A percentile compares a stretch with the other conserved stretches of the same genome.
phyloP scores from a whole-genome alignment of 805 yeast genomes.

The Zygosaccharomyces bisporus region DNA sequence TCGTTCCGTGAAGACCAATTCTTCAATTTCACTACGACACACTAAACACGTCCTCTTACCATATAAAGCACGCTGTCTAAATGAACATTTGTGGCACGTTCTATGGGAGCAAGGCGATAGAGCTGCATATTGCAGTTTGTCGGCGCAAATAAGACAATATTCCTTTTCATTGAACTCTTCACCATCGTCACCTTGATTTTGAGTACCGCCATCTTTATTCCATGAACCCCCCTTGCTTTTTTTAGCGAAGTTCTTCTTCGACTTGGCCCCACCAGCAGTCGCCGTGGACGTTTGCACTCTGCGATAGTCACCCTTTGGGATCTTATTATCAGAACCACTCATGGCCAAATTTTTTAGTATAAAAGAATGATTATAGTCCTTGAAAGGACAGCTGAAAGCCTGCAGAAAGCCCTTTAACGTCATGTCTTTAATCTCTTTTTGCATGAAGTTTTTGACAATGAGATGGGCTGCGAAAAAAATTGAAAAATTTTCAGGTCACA shows the following conservation, averaged over 20 bases:
- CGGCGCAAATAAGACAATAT: constrained; percentile 82
- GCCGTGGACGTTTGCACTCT: constrained; percentile 23
- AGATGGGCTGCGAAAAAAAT: not conserved
- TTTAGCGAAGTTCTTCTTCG: constrained; percentile 1
- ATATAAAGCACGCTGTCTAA: constrained; percentile 79
- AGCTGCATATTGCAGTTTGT: constrained; percentile 58
- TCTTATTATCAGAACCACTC: constrained; percentile 1
- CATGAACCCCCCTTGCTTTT: constrained; percentile 6
- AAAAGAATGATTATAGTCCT: not conserved
- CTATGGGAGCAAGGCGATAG: constrained; percentile 79
- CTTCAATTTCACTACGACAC: constrained; percentile 69
- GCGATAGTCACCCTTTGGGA: constrained; percentile 14
- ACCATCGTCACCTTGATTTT: constrained; percentile 27
- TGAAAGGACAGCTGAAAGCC: not conserved
- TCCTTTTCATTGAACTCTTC: constrained; percentile 40
- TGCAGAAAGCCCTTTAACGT: not conserved
- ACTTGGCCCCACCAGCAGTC: constrained; percentile 1
- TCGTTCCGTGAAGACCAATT: constrained; percentile 55
- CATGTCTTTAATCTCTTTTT: not conserved
- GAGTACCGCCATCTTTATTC: not conserved
- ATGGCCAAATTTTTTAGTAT: not conserved
- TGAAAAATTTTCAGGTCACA: not conserved
- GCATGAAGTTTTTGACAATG: not conserved
- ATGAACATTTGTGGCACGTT: constrained; percentile 77
- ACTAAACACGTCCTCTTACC: constrained; percentile 71